Evolutionary conservation across 805 yeast genomes (phyloP), one percentile per base, ranked within the genome.

Genomic region (Wickerhamomyces pijperi): DNA sequence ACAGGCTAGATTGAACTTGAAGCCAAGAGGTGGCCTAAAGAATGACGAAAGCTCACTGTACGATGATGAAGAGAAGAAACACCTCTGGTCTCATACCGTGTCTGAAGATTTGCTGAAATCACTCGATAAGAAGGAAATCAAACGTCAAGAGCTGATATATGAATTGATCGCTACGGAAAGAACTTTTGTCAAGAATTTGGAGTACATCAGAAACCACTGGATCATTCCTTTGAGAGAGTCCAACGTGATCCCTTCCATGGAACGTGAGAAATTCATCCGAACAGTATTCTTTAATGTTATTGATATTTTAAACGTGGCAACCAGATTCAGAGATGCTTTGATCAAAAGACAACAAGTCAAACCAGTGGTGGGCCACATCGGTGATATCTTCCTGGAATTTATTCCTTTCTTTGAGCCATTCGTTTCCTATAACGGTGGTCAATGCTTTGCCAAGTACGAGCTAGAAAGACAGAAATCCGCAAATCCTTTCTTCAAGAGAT

Each of bases 91-190:
- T 39, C 83, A 83, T 51, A 82, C 94, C 2, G 98, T 92, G 11
- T 80, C 95, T 3, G 74, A 78, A 51, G 78, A 77, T 34, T 63
- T 87, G 5, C 72, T 88, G 54, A 94, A 84, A 41, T 68, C 78
- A 36, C 70, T 90, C 42, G 85, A 84, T 41, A 88, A 85, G 49
- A 72, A 66, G 39, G 98, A 92, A 56, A 80, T 84, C 51, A 86
- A 86, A 64, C 74, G 97, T 46, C 98, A 92, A 60, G 98, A 92
- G 54, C 78, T 88, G 46, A 92, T 92, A 36, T 90, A 86, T 63
- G 98, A 92, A 61, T 81, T 88, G 25, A 83, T 86, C 37, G 83
- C 83, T 46, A 90, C 97, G 2, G 97, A 92, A 63, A 74, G 97
- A 42, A 94, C 92, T 48, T 92, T 88, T 59, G 95, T 92, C 39